Conservation (phyloP, 2,329 filamentous ascomycete species). For the Hypomyces perniciosus region DNA sequence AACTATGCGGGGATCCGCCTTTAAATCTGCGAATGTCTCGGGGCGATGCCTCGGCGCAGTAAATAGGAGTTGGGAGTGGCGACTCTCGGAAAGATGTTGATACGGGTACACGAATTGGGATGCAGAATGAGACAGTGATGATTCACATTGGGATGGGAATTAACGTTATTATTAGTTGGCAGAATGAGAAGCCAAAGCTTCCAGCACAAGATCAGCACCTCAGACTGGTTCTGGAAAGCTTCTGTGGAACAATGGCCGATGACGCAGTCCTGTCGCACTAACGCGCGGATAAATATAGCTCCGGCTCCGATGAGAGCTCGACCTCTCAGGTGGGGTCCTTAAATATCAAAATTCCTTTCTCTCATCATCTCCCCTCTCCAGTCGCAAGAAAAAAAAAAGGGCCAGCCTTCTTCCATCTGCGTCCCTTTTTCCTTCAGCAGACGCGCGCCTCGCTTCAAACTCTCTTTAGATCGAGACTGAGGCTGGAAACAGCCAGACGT, state of each 20-base stretch:
- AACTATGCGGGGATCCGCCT: slow-evolving; percentile 12
- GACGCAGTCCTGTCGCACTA: slow-evolving; percentile 10
- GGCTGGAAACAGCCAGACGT: slow-evolving; percentile 38
- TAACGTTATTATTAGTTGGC: too few relatives aligned
- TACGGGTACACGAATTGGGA: too few relatives aligned
- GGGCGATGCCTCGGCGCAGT: not conserved
- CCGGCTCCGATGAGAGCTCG: slow-evolving; percentile 11
- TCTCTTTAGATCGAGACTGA: slow-evolving; percentile 19
- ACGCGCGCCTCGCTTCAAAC: slow-evolving; percentile 17
- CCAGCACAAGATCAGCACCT: too few relatives aligned
- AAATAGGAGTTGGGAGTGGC: not conserved
- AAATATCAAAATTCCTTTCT: slow-evolving; percentile 9
- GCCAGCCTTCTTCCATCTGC: slow-evolving; percentile 18
- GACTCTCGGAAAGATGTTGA: not conserved
- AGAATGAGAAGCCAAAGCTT: too few relatives aligned
- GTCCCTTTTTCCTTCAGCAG: slow-evolving; percentile 18
- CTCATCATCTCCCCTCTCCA: slow-evolving; percentile 9
- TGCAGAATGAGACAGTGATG: too few relatives aligned
- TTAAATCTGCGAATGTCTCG: not conserved
- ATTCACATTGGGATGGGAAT: too few relatives aligned
- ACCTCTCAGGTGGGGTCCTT: slow-evolving; percentile 7
- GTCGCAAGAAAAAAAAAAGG: slow-evolving; percentile 8
- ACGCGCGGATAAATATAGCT: slow-evolving; percentile 8
- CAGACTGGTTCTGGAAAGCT: not conserved
- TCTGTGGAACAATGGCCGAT: slow-evolving; percentile 6